A percentile compares a stretch with the other conserved stretches of the same genome.
These are phyloP conservation scores for Neurospora tetraspora DNA, from an alignment of 495 filamentous ascomycete genomes.

Conservation along the genomic window DNA sequence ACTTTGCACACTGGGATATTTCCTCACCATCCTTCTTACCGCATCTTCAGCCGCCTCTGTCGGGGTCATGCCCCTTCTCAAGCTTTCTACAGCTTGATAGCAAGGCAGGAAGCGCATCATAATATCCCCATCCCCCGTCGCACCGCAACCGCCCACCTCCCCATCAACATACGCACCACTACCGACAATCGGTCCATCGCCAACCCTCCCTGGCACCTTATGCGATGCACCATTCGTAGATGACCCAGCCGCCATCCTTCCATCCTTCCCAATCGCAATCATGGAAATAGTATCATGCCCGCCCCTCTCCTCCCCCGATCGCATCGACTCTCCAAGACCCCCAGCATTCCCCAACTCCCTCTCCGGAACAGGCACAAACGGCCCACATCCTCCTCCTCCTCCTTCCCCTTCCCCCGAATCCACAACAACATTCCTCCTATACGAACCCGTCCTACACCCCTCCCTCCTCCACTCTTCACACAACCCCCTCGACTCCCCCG, in stretches of 20 bases:
- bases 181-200: slow-evolving; percentile 39
- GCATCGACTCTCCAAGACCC: not conserved
- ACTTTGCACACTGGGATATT: slow-evolving; percentile 31
- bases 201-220: slow-evolving; percentile 38
- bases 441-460: slow-evolving; percentile 29
- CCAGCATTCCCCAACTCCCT: not conserved
- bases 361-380: slow-evolving; percentile 22
- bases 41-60: slow-evolving; percentile 33
- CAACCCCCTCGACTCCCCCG: slow-evolving; percentile 17
- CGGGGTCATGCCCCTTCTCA: slow-evolving; percentile 33
- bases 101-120: slow-evolving; percentile 44
- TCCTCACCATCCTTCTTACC: slow-evolving; percentile 33
- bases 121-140: slow-evolving; percentile 40
- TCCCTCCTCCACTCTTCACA: slow-evolving; percentile 29
- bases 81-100: slow-evolving; percentile 39
- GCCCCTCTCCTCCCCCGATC: not conserved
- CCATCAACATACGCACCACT: slow-evolving; percentile 41
- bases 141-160: slow-evolving; percentile 38
- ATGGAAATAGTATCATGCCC: slow-evolving; percentile 40
- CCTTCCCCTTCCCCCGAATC: slow-evolving; percentile 11
- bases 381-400: slow-evolving; percentile 24
- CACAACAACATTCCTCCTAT: slow-evolving; percentile 28
- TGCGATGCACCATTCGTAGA: slow-evolving; percentile 39
- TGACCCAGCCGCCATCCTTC: slow-evolving; percentile 36
- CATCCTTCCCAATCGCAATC: slow-evolving; percentile 27